These are phyloP conservation scores for Vanrija sp. DNA, from an alignment of 1,284 basidiomycete species.

Conservation along the genomic window DNA sequence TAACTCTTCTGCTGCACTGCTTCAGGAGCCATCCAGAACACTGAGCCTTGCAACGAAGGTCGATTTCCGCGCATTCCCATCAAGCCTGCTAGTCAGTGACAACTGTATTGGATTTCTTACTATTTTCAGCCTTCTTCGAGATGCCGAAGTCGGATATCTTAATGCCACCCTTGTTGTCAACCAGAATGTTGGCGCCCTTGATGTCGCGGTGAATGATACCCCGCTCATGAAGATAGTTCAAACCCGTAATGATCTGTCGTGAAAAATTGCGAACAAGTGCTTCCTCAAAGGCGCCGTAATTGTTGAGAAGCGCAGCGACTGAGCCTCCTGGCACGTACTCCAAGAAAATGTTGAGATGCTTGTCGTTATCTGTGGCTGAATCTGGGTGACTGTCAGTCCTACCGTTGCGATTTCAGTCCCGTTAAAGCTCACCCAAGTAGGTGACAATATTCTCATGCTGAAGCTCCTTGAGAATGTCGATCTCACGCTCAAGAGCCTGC, in stretches of 20 bases:
- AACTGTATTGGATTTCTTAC: slow-evolving; percentile 50
- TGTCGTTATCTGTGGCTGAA: slow-evolving; percentile 74
- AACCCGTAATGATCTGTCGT: slow-evolving; percentile 84
- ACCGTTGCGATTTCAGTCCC: slow-evolving; percentile 1
- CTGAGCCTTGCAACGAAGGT: slow-evolving; percentile 90
- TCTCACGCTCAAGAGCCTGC: slow-evolving; percentile 90
- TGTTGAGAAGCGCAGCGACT: slow-evolving; percentile 84
- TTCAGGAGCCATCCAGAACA: slow-evolving; percentile 99
- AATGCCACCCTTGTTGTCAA: slow-evolving; percentile 97
- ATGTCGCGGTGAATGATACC: slow-evolving; percentile 99
- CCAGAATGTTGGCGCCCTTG: slow-evolving; percentile 96
- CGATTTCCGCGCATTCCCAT: slow-evolving; percentile 72
- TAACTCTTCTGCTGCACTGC: slow-evolving; percentile 92
- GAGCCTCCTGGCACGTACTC: slow-evolving; percentile 99
- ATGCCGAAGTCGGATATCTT: slow-evolving; percentile 97
- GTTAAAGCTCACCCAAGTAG: slow-evolving; percentile 70
- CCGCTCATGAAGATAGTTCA: slow-evolving; percentile 93
- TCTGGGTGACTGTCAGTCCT: slow-evolving; percentile 53
- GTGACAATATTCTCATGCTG: slow-evolving; percentile 98
- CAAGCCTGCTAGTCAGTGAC: slow-evolving; percentile 56
- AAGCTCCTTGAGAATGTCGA: slow-evolving; percentile 89
- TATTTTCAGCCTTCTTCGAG: slow-evolving; percentile 94
- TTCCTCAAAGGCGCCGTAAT: slow-evolving; percentile 97
- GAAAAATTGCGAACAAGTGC: slow-evolving; percentile 91
- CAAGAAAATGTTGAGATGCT: slow-evolving; percentile 93